These are phyloP conservation scores for Thermochaetoides thermophila DNA, from an alignment of 495 filamentous ascomycete species.

Conservation along the genomic window DNA sequence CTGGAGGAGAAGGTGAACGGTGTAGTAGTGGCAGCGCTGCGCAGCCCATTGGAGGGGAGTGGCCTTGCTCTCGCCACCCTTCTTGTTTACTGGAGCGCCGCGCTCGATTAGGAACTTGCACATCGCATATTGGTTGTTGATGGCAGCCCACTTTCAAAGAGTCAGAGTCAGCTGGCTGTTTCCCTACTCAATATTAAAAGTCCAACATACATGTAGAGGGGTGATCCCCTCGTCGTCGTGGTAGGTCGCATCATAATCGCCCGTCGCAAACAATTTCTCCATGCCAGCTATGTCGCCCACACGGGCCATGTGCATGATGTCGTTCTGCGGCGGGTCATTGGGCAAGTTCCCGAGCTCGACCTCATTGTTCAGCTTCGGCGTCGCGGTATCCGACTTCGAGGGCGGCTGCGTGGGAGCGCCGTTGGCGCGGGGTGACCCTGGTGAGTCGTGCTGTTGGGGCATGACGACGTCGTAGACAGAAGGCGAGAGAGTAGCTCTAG, in stretches of 20 bases:
- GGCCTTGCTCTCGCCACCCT: conserved; percentile 84
- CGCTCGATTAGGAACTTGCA: conserved; percentile 86
- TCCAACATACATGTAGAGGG: conserved; percentile 85
- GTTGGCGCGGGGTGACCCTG: conserved; percentile 11
- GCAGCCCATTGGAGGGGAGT: conserved; percentile 96
- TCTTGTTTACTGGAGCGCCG: conserved; percentile 84
- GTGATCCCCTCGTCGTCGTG: conserved; percentile 85
- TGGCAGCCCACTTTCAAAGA: conserved; percentile 77
- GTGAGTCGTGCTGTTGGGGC: conserved; percentile 13
- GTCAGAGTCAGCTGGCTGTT: conserved; percentile 19
- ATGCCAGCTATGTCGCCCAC: conserved; percentile 74
- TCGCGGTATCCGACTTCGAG: conserved; percentile 41
- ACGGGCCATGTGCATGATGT: conserved; percentile 91
- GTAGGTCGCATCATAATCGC: conserved; percentile 66
- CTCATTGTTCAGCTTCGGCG: conserved; percentile 47
- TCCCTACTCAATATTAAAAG: too few relatives aligned
- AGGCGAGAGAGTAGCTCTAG: not conserved
- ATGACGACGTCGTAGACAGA: not conserved
- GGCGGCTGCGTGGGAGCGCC: conserved; percentile 31
- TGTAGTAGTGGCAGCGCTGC: conserved; percentile 82
- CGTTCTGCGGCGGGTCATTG: conserved; percentile 42
- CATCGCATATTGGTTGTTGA: conserved; percentile 93
- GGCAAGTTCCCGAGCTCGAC: conserved; percentile 58
- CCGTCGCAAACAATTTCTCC: conserved; percentile 72
- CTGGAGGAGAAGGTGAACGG: conserved; percentile 58